Conservation (phyloP, 768 basidiomycete genomes). For the Kwoniella mangroviensis region DNA sequence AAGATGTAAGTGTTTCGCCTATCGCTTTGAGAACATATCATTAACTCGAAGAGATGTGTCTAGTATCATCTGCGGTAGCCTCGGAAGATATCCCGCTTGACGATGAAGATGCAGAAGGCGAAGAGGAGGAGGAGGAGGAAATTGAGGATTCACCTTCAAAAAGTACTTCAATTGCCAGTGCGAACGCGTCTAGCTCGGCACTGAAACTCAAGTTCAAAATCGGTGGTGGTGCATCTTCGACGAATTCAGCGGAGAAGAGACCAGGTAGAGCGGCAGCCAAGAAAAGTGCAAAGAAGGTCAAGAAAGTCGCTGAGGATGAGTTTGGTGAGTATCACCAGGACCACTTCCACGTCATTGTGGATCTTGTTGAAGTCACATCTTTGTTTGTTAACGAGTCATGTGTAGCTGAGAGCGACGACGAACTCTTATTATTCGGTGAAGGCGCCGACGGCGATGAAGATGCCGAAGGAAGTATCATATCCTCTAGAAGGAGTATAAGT, state of each 20-base stretch:
- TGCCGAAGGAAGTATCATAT: conserved; percentile 13
- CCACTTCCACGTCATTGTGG: no score
- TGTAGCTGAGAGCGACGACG: conserved; percentile 32
- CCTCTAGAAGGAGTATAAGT: conserved; percentile 28
- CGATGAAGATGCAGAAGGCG: conserved; percentile 8
- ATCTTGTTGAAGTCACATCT: no score
- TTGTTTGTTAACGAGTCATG: neutral
- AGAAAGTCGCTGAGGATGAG: conserved; percentile 36
- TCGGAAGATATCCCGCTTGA: conserved; percentile 21
- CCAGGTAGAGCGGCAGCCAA: conserved; percentile 38
- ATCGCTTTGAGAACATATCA: neutral
- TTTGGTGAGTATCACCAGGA: conserved; percentile 30
- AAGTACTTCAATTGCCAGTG: conserved; percentile 1
- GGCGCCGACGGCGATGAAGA: conserved; percentile 20
- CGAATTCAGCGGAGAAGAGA: conserved; percentile 7
- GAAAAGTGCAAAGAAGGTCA: conserved; percentile 42
- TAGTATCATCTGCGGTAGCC: conserved; percentile 12
- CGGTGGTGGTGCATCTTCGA: neutral
- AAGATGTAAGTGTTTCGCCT: conserved; percentile 18
- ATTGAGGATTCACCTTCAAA: conserved; percentile 4
- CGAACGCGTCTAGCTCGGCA: conserved; percentile 14
- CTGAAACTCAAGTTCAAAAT: conserved; percentile 41
- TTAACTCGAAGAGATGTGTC: neutral
- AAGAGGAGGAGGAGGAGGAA: conserved; percentile 27
- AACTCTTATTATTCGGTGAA: conserved; percentile 17